Percentiles rank a stretch among this genome's conserved stretches.
phyloP scores from a whole-genome alignment of 2,329 filamentous ascomycete species.

The Talaromyces sp. region DNA sequence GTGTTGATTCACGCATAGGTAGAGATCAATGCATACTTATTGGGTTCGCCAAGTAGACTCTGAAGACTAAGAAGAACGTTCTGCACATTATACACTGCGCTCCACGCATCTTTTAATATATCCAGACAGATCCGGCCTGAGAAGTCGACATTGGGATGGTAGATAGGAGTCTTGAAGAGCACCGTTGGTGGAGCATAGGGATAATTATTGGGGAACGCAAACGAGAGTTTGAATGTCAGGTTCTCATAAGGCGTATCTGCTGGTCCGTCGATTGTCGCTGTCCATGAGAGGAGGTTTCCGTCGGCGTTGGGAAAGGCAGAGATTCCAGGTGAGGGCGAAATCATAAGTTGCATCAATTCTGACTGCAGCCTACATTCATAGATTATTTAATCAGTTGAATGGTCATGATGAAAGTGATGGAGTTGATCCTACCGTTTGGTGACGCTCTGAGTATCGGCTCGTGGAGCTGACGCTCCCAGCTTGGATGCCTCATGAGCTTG shows the following conservation, averaged over 20 bases:
- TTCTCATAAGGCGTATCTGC: constrained; percentile 85
- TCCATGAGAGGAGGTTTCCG: constrained; percentile 88
- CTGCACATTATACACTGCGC: constrained; percentile 92
- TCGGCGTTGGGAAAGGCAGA: constrained; percentile 90
- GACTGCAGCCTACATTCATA: constrained; percentile 69
- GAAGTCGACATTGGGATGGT: constrained; percentile 98
- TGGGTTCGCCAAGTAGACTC: constrained; percentile 91
- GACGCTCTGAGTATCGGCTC: constrained; percentile 65
- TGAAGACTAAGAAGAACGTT: constrained; percentile 90
- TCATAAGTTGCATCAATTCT: constrained; percentile 98
- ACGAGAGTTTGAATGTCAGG: constrained; percentile 85
- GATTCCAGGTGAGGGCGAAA: constrained; percentile 83
- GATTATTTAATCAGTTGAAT: not conserved
- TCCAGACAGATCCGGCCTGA: constrained; percentile 94
- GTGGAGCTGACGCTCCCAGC: constrained; percentile 51
- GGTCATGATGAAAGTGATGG: not conserved
- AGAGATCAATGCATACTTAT: constrained; percentile 67
- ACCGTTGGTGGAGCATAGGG: constrained; percentile 88
- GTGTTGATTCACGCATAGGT: not conserved
- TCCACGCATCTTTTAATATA: constrained; percentile 99
- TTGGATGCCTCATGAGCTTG: constrained; percentile 59
- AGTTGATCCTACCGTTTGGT: constrained; percentile 61
- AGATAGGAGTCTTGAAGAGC: constrained; percentile 96
- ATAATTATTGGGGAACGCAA: constrained; percentile 87
- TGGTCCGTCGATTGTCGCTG: constrained; percentile 86